Evolutionary conservation across 306 rosid species (phyloP).

Genomic region (Cicer cuneatum): DNA sequence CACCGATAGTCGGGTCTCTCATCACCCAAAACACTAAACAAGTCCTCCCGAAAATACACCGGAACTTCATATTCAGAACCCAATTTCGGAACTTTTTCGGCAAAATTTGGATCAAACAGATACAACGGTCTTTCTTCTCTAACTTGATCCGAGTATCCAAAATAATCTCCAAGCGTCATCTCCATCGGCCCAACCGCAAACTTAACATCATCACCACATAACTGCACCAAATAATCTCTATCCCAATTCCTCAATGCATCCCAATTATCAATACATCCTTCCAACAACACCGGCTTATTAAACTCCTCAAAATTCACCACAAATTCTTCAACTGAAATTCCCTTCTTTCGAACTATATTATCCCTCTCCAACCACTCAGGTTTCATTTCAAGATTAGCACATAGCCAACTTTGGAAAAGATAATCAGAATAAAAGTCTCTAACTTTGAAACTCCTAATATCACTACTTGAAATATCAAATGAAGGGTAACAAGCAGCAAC

Average conservation of each 20-base stretch:
- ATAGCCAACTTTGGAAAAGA: conserved; percentile 96
- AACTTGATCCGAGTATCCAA: conserved; percentile 70
- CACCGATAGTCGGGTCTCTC: conserved; percentile 90
- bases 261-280: conserved; percentile 91
- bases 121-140: conserved; percentile 91
- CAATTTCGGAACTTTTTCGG: conserved; percentile 77
- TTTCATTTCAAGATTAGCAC: conserved; percentile 96
- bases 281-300: conserved; percentile 82
- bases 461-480: conserved; percentile 45
- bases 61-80: conserved; percentile 81
- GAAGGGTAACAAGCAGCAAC: conserved; percentile 61
- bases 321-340: conserved; percentile 85
- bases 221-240: conserved; percentile 68
- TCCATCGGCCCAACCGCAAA: conserved; percentile 86
- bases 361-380: conserved; percentile 88
- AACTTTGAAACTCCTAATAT: conserved; percentile 57
- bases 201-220: conserved; percentile 72
- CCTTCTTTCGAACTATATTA: conserved; percentile 69
- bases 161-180: conserved; percentile 81
- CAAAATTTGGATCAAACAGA: conserved; percentile 85
- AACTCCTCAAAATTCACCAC: conserved; percentile 72
- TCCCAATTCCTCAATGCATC: conserved; percentile 81
- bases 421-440: conserved; percentile 92
- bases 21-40: conserved; percentile 75
- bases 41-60: conserved; percentile 75